Conservation (phyloP, 2,329 filamentous ascomycete species). For the Leptographium radiaticola region DNA sequence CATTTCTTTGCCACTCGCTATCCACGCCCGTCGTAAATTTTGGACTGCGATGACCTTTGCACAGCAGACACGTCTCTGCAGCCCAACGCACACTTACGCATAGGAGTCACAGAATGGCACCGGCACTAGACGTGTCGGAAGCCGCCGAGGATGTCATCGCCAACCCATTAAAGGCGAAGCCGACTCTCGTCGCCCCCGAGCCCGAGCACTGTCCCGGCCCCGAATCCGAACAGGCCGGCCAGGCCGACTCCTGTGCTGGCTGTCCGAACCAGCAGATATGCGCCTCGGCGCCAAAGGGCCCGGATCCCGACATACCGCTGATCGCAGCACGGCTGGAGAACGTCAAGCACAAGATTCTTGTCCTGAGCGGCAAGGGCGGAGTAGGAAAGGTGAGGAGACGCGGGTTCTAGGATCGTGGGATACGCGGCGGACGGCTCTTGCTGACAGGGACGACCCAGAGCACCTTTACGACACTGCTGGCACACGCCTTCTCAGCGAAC, state of each 20-base stretch:
- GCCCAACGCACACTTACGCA: not conserved
- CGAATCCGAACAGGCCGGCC: slow-evolving; percentile 57
- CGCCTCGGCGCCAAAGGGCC: slow-evolving; percentile 85
- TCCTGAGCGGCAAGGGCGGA: slow-evolving; percentile 88
- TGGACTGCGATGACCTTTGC: not conserved
- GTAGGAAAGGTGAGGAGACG: slow-evolving; percentile 56
- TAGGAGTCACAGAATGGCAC: slow-evolving; percentile 49
- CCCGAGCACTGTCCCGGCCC: slow-evolving; percentile 95
- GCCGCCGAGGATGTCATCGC: slow-evolving; percentile 56
- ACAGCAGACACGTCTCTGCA: not conserved
- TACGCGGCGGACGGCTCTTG: not conserved
- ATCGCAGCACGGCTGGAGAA: slow-evolving; percentile 72
- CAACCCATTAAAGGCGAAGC: slow-evolving; percentile 64
- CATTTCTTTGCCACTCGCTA: slow-evolving; percentile 10
- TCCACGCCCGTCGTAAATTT: slow-evolving; percentile 1
- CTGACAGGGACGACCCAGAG: slow-evolving; percentile 2
- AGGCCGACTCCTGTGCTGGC: slow-evolving; percentile 75
- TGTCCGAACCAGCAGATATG: slow-evolving; percentile 96
- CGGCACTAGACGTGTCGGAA: slow-evolving; percentile 62
- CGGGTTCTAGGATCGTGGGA: not conserved
- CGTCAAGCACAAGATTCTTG: slow-evolving; percentile 83
- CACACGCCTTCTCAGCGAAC: slow-evolving; percentile 83
- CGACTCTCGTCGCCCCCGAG: slow-evolving; percentile 82
- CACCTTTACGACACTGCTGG: slow-evolving; percentile 13
- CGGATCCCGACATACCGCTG: slow-evolving; percentile 83